These are phyloP conservation scores for Fusarium nisikadoi DNA, from an alignment of 2,329 filamentous ascomycete genomes.

Conservation along the genomic window DNA sequence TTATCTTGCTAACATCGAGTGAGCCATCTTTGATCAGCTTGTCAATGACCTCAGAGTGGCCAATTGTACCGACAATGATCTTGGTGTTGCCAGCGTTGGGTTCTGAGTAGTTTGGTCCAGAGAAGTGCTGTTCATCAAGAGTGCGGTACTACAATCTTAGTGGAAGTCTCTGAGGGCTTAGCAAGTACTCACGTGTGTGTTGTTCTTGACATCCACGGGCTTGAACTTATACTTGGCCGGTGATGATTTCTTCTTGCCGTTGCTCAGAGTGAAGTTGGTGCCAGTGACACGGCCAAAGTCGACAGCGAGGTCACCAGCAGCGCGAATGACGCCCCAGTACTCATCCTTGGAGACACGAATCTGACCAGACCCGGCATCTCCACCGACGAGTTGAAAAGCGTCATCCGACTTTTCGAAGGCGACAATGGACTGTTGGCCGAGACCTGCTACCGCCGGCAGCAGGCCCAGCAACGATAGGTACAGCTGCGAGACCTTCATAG, in stretches of 20 bases:
- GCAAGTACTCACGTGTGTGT: slow-evolving; percentile 55
- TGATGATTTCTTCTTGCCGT: slow-evolving; percentile 52
- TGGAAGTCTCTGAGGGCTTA: fast-evolving
- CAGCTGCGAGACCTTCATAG: slow-evolving; percentile 13
- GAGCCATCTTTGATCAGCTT: not conserved
- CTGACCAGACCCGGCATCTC: slow-evolving; percentile 47
- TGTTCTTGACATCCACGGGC: slow-evolving; percentile 58
- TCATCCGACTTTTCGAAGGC: slow-evolving; percentile 21
- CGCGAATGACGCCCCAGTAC: slow-evolving; percentile 75
- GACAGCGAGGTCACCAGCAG: slow-evolving; percentile 71
- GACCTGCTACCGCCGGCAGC: slow-evolving; percentile 1
- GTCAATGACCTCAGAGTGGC: slow-evolving; percentile 68
- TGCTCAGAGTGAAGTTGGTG: slow-evolving; percentile 68
- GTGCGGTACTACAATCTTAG: slow-evolving; percentile 30
- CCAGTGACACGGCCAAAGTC: slow-evolving; percentile 80
- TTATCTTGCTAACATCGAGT: slow-evolving; percentile 61
- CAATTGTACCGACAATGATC: slow-evolving; percentile 76
- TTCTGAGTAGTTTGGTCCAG: slow-evolving; percentile 57
- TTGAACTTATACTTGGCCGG: slow-evolving; percentile 56
- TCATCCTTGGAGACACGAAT: slow-evolving; percentile 69
- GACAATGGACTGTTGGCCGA: slow-evolving; percentile 27
- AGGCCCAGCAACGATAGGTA: slow-evolving; percentile 14
- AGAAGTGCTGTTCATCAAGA: slow-evolving; percentile 32
- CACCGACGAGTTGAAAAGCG: slow-evolving; percentile 20
- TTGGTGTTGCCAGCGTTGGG: slow-evolving; percentile 59